These are phyloP conservation scores for Salvia rosmarinus DNA, from an alignment of 257 asterid genomes.

Conservation along the genomic window DNA sequence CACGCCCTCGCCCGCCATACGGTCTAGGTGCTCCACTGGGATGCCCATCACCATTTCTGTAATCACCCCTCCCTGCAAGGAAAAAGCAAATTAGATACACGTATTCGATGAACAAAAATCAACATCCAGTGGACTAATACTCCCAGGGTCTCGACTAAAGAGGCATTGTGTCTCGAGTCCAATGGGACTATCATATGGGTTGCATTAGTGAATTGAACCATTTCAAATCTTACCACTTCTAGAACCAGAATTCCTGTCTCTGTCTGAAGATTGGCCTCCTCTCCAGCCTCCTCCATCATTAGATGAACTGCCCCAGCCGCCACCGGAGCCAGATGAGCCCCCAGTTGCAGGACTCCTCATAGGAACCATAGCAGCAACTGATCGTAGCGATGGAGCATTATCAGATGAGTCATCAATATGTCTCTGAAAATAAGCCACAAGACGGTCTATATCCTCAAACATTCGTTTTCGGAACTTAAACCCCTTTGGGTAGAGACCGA, in stretches of 20 bases:
- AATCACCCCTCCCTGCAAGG: conserved; percentile 73
- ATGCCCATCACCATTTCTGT: conserved; percentile 62
- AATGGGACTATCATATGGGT: not conserved
- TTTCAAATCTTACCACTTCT: conserved; percentile 58
- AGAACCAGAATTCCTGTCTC: conserved; percentile 63
- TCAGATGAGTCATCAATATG: conserved; percentile 86
- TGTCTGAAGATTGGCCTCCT: conserved; percentile 62
- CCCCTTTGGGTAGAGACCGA: conserved; percentile 96
- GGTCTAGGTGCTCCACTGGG: conserved; percentile 67
- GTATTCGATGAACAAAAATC: no score
- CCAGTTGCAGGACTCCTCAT: conserved; percentile 85
- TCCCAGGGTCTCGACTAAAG: no score
- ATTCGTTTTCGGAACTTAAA: conserved; percentile 85
- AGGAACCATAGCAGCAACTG: conserved; percentile 94
- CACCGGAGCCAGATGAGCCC: conserved; percentile 70
- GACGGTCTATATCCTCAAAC: conserved; percentile 88
- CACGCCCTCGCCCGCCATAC: conserved; percentile 49
- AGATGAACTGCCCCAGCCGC: conserved; percentile 76
- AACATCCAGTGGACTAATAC: conserved; percentile 14
- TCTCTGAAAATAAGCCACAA: conserved; percentile 86
- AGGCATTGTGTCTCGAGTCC: not conserved
- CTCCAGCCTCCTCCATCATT: conserved; percentile 70
- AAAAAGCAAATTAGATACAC: conserved; percentile 13
- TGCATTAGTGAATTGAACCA: conserved; percentile 24
- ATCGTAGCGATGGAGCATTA: conserved; percentile 64